These are phyloP conservation scores for Nemania sp. DNA, from an alignment of 2,329 filamentous ascomycete species.

Conservation along the genomic window DNA sequence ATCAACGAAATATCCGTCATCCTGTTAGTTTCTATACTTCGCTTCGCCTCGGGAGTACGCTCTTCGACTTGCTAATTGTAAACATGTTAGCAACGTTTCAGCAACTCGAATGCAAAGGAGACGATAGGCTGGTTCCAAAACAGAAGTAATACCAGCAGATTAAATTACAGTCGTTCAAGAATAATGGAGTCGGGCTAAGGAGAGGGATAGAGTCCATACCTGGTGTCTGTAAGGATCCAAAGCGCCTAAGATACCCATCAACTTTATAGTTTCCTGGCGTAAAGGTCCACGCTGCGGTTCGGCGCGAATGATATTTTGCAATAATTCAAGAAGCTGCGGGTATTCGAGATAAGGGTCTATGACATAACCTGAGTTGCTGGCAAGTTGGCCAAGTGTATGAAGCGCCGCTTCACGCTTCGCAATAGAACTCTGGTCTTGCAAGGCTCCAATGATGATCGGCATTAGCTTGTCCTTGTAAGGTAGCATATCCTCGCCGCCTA, in stretches of 20 bases:
- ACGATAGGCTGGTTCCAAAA: too few relatives aligned
- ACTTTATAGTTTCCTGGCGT: constrained; percentile 91
- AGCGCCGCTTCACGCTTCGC: constrained; percentile 90
- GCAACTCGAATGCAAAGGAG: too few relatives aligned
- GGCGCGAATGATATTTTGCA: constrained; percentile 92
- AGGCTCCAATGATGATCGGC: constrained; percentile 90
- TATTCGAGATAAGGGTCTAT: constrained; percentile 96
- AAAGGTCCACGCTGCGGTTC: constrained; percentile 83
- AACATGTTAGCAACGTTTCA: constrained; percentile 27
- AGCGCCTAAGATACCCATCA: constrained; percentile 93
- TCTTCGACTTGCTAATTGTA: constrained; percentile 76
- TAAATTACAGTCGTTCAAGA: not conserved
- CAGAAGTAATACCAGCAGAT: too few relatives aligned
- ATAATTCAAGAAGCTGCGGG: constrained; percentile 86
- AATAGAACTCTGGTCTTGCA: constrained; percentile 92
- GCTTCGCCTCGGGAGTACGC: constrained; percentile 79
- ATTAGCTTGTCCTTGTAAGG: constrained; percentile 90
- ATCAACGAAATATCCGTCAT: constrained; percentile 95
- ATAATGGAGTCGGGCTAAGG: not conserved
- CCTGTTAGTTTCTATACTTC: constrained; percentile 63
- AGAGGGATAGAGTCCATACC: constrained; percentile 42
- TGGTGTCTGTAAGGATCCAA: constrained; percentile 96
- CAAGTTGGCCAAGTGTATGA: constrained; percentile 86
- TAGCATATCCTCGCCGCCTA: constrained; percentile 92
- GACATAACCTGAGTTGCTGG: constrained; percentile 96